These are phyloP conservation scores for Rosa hybrid DNA, from an alignment of 331 rosid genomes.

Conservation along the genomic window DNA sequence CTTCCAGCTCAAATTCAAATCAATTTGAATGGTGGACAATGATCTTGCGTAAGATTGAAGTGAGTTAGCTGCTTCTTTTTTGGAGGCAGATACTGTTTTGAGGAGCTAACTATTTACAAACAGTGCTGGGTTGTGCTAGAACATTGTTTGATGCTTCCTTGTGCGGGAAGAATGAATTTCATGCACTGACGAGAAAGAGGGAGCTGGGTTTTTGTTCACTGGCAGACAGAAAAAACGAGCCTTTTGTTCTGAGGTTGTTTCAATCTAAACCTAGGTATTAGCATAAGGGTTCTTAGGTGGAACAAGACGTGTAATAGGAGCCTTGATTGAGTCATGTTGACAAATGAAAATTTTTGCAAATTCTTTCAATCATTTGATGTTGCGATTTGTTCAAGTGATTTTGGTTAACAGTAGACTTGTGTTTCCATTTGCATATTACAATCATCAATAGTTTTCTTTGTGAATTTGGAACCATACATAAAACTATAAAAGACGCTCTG, in stretches of 20 bases:
- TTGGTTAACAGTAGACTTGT: background rate
- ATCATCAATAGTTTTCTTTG: background rate
- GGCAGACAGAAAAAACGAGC: background rate
- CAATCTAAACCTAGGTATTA: background rate
- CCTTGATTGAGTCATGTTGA: background rate
- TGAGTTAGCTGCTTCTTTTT: background rate
- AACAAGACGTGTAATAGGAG: background rate
- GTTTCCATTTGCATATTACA: background rate
- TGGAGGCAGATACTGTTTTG: conserved; percentile 7
- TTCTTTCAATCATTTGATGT: background rate
- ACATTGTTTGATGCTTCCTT: background rate
- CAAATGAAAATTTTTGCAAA: background rate
- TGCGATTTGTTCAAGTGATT: background rate
- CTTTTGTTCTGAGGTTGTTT: background rate
- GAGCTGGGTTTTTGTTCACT: background rate
- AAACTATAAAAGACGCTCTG: too few relatives aligned
- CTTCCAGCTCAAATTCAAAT: background rate
- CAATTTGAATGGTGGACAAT: conserved; percentile 5
- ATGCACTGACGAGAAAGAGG: background rate
- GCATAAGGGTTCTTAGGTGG: background rate
- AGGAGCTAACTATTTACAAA: background rate
- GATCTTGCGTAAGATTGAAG: background rate
- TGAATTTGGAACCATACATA: too few relatives aligned
- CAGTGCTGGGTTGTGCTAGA: conserved; percentile 3
- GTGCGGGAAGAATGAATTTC: background rate